Percentiles rank a stretch among this genome's conserved stretches.
phyloP scores from a whole-genome alignment of 495 filamentous ascomycete species.

The Durotheca rogersii region DNA sequence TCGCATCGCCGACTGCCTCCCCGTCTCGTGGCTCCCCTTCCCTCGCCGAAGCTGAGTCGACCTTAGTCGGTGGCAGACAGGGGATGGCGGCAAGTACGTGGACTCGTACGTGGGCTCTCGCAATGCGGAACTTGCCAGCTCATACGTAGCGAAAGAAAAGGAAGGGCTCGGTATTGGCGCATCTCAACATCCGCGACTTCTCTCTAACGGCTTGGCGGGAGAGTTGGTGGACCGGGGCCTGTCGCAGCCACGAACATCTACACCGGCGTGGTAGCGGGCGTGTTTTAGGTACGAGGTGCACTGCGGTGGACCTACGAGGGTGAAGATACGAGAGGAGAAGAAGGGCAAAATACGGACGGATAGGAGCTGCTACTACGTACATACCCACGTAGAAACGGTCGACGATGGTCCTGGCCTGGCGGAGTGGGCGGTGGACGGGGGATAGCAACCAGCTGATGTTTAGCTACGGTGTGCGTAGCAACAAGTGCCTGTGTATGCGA shows the following conservation, averaged over 20 bases:
- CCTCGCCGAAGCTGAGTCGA: background rate
- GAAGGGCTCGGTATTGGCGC: conserved; percentile 10
- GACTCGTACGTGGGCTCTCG: conserved; percentile 1
- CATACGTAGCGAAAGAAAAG: too few species aligned
- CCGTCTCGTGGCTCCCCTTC: background rate
- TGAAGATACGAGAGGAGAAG: background rate
- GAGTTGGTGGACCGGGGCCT: conserved; percentile 2
- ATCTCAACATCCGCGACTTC: conserved; percentile 4
- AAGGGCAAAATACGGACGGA: too few species aligned
- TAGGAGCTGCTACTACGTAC: too few species aligned
- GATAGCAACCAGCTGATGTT: too few species aligned
- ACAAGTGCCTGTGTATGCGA: too few species aligned
- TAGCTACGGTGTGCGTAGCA: too few species aligned
- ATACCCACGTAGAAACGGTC: too few species aligned
- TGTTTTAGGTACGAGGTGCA: too few species aligned
- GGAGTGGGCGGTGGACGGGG: too few species aligned
- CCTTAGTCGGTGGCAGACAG: background rate
- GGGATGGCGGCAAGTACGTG: conserved; percentile 8
- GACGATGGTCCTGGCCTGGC: too few species aligned
- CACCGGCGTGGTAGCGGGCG: background rate
- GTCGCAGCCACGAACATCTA: background rate
- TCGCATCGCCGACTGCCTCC: background rate
- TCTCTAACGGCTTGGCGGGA: conserved; percentile 20
- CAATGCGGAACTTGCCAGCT: too few species aligned
- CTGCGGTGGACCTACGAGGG: background rate